phyloP scores from a whole-genome alignment of 2,329 filamentous ascomycete species.

The Aspergillus piperis region DNA sequence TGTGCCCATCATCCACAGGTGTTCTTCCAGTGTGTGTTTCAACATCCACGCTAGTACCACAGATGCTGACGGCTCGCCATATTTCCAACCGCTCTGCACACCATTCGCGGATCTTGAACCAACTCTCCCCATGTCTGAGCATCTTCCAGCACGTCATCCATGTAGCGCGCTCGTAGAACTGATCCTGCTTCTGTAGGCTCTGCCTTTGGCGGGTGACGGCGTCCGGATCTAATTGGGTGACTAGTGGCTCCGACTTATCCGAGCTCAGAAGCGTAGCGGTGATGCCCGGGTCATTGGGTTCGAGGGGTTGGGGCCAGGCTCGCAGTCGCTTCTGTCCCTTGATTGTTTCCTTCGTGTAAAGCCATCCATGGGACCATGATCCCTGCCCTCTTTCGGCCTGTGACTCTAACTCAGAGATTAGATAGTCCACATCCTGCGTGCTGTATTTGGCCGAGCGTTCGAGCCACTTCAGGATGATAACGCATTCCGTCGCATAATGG shows the following conservation, averaged over 20 bases:
- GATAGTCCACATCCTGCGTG: conserved; percentile 70
- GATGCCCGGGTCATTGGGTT: conserved; percentile 61
- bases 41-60: conserved; percentile 53
- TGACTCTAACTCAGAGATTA: conserved; percentile 74
- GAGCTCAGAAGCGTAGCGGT: conserved; percentile 59
- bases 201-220: conserved; percentile 77
- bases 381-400: conserved; percentile 74
- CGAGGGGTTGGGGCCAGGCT: conserved; percentile 65
- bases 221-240: conserved; percentile 91
- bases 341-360: conserved; percentile 85
- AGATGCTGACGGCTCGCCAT: conserved; percentile 85
- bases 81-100: conserved; percentile 81
- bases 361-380: conserved; percentile 83
- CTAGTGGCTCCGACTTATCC: conserved; percentile 63
- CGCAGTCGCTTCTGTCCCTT: conserved; percentile 85
- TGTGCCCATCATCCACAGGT: conserved; percentile 38
- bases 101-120: conserved; percentile 77
- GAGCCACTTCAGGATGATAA: conserved; percentile 81
- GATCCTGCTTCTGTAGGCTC: conserved; percentile 76
- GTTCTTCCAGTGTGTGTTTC: conserved; percentile 30
- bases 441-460: conserved; percentile 71
- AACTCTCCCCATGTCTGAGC: conserved; percentile 76
- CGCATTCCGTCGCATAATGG: conserved; percentile 72
- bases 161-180: conserved; percentile 84
- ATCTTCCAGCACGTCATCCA: conserved; percentile 96